Base-by-base conservation (phyloP, 805 yeast genomes). In the Torulaspora quercuum region DNA sequence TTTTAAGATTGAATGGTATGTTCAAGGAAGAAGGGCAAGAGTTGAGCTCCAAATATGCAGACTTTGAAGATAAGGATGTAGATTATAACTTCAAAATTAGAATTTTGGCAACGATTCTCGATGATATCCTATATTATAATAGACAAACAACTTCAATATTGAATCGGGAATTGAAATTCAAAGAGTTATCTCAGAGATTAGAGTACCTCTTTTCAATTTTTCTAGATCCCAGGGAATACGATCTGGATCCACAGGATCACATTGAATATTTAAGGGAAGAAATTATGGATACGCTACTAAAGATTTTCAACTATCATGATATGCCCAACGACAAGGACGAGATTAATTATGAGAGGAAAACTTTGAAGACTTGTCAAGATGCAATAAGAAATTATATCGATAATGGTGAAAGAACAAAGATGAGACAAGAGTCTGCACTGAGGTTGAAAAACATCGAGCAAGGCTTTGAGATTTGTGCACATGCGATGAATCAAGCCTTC, bases 141-240 rank as follows among this genome's bases (percentile, higher is more conserved):
- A 46, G 52, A 28, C 57, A 53, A 28, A 47, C 47, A 13, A 39
- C 44, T 10, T 46, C 53, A 1, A 33, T 52, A n/a, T 33, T 56
- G 17, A 56, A 54, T 29, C 45, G 53, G 12, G 59, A 56, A 27
- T 34, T 54, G 14, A 48, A 44, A 25, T 39, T 40, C 12, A 50
- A 48, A 30, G 40, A 37, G 15, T 15, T 50, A 3, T 42, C 47
- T 2, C 45, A 42, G 18, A 37, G 45, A 15, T 34, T 50, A 19
- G 52, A 48, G 18, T 48, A 41, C 29, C 44, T 50, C 23, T 48
- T 46, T 23, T 27, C 53, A 5, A 26, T 47, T 23, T 47, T 49
- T 25, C 24, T 42, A n/a, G 49, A 49, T 24, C 53, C 53, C 5
- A 37, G 39, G 17, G 47, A 49, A 25, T 43, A 43, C 29, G 37